phyloP scores from a whole-genome alignment of 2,329 filamentous ascomycete genomes.

The Alternaria incomplexa region DNA sequence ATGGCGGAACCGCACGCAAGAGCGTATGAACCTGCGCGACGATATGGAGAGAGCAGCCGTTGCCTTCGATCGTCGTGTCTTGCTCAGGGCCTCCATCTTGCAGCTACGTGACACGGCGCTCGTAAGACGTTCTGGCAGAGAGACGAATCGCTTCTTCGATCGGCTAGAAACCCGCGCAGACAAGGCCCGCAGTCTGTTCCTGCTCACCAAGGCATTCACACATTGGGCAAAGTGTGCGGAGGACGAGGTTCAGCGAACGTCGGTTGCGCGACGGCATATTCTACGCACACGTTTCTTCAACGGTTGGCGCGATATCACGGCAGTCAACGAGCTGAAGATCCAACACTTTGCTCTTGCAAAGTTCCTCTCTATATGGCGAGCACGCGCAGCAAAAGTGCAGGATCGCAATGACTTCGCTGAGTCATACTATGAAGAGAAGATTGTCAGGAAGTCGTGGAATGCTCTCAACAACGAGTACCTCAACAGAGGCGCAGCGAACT shows the following conservation, averaged over 20 bases:
- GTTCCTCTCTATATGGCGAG: conserved; percentile 62
- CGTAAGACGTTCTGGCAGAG: conserved; percentile 49
- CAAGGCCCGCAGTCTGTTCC: conserved; percentile 69
- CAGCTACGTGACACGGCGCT: conserved; percentile 36
- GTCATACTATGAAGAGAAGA: conserved; percentile 39
- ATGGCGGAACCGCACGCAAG: conserved; percentile 55
- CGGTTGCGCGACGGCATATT: conserved; percentile 72
- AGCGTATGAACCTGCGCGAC: conserved; percentile 17
- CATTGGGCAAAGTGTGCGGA: conserved; percentile 72
- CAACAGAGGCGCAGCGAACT: conserved; percentile 42
- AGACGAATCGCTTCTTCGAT: conserved; percentile 61
- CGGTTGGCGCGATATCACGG: conserved; percentile 71
- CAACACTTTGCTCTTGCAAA: conserved; percentile 60
- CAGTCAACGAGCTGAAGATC: conserved; percentile 63
- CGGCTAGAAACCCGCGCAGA: conserved; percentile 65
- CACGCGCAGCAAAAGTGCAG: conserved; percentile 47
- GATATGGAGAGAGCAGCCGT: conserved; percentile 45
- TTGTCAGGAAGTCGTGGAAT: conserved; percentile 41
- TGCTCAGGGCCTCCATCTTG: conserved; percentile 61
- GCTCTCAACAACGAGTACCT: conserved; percentile 49
- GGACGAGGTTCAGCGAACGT: conserved; percentile 70
- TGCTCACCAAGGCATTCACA: conserved; percentile 68
- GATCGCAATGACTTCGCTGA: conserved; percentile 43
- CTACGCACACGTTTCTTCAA: conserved; percentile 72
- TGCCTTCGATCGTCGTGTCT: conserved; percentile 57